Evolutionary conservation across 208 protist species (phyloP).

Genomic region (Endotrypanum monterogeii): DNA sequence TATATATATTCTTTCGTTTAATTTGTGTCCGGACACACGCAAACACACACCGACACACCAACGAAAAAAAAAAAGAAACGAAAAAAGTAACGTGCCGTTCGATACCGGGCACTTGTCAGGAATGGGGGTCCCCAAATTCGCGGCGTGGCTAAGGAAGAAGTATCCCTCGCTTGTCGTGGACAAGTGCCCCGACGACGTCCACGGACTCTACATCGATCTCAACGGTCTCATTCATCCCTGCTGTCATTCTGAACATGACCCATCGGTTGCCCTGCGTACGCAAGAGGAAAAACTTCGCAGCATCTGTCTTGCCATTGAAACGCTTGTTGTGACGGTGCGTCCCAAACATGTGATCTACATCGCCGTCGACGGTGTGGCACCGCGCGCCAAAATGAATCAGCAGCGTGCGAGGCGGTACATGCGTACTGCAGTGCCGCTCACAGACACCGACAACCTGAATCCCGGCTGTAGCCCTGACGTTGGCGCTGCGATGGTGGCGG

Average conservation of each 20-base stretch:
- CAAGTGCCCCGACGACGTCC: conserved; percentile 43
- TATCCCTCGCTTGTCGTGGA: conserved; percentile 68
- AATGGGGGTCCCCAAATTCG: conserved; percentile 87
- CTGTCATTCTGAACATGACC: conserved; percentile 94
- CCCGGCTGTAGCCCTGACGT: conserved; percentile 6
- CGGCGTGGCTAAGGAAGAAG: conserved; percentile 80
- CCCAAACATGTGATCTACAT: conserved; percentile 97
- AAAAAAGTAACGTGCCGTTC: background rate
- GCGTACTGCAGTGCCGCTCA: conserved; percentile 42
- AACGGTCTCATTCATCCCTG: conserved; percentile 99
- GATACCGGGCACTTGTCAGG: background rate
- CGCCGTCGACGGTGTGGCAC: conserved; percentile 97
- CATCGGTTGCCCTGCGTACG: conserved; percentile 52
- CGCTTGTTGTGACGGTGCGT: conserved; percentile 93
- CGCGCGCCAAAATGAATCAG: conserved; percentile 99
- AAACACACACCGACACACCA: too few relatives aligned
- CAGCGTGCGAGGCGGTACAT: conserved; percentile 95
- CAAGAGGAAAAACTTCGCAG: conserved; percentile 77
- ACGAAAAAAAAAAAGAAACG: too few relatives aligned
- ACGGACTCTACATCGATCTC: conserved; percentile 94
- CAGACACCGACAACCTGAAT: conserved; percentile 18
- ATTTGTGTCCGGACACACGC: too few relatives aligned
- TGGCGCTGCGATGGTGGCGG: conserved; percentile 31
- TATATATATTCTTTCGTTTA: too few relatives aligned
- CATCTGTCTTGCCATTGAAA: conserved; percentile 96